Conservation (phyloP, 345 rosid genomes). For the Mercurialis annua region DNA sequence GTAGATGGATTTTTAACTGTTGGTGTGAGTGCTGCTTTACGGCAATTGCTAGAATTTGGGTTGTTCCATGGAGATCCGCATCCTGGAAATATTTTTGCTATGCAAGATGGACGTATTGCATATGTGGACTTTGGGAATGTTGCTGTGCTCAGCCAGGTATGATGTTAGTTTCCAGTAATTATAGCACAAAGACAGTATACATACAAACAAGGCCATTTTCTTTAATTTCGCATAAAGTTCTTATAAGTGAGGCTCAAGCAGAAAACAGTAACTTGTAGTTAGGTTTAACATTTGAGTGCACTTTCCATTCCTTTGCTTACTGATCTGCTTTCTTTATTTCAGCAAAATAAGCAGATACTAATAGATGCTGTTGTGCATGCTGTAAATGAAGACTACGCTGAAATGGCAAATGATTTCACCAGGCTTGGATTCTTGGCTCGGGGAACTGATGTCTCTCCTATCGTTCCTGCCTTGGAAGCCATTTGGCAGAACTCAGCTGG, state of each 20-base stretch:
- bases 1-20: conserved; percentile 83
- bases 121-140: conserved; percentile 99
- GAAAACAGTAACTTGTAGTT: conserved; percentile 4
- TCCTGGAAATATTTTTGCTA: conserved; percentile 97
- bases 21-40: conserved; percentile 96
- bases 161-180: conserved; percentile 14
- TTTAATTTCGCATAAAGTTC: neutral
- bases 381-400: conserved; percentile 92
- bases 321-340: conserved; percentile 35
- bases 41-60: conserved; percentile 92
- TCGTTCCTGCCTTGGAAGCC: conserved; percentile 95
- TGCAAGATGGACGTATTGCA: conserved; percentile 97
- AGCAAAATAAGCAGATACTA: conserved; percentile 97
- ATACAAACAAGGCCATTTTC: neutral
- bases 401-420: conserved; percentile 99
- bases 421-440: conserved; percentile 96
- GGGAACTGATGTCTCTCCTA: conserved; percentile 93
- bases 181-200: neutral
- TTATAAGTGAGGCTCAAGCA: neutral
- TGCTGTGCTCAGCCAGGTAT: conserved; percentile 97
- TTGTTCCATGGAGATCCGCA: conserved; percentile 98
- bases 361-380: conserved; percentile 99
- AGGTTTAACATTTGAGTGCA: neutral
- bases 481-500: conserved; percentile 97
- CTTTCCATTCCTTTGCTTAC: neutral